Evolutionary conservation across 176 grass and related monocot genomes (phyloP).

Genomic region (Bromus sterilis): DNA sequence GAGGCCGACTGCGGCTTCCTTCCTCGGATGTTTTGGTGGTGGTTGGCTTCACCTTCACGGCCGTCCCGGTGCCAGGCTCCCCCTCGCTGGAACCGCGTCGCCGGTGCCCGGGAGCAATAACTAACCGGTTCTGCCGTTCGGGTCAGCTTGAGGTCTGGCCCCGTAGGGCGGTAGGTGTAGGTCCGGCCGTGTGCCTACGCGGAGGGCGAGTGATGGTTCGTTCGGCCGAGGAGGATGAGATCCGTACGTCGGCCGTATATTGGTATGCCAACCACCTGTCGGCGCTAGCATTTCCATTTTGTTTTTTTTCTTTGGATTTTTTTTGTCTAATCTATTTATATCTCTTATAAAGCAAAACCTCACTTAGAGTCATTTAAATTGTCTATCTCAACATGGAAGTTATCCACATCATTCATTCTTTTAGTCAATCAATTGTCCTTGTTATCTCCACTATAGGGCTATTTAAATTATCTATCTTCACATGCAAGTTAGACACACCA

Average conservation of each 20-base stretch:
- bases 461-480: too few relatives aligned
- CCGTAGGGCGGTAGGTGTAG: not conserved
- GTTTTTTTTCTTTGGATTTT: not conserved
- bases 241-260: not conserved
- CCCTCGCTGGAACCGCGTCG: conserved; percentile 6
- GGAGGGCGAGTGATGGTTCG: not conserved
- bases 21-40: conserved; percentile 13
- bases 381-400: too few relatives aligned
- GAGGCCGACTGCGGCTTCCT: not conserved
- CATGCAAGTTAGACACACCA: too few relatives aligned
- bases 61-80: not conserved
- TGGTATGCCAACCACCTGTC: not conserved
- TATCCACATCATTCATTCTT: too few relatives aligned
- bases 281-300: not conserved
- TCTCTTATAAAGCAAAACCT: too few relatives aligned
- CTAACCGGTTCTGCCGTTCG: too few relatives aligned
- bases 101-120: not conserved
- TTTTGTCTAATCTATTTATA: too few relatives aligned
- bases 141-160: too few relatives aligned
- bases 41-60: conserved; percentile 25
- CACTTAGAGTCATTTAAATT: too few relatives aligned
- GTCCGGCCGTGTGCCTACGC: not conserved
- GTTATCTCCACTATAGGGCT: too few relatives aligned
- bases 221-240: not conserved
- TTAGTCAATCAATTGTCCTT: too few relatives aligned